phyloP scores from a whole-genome alignment of 768 basidiomycete species.

The Mycena leptocephala region DNA sequence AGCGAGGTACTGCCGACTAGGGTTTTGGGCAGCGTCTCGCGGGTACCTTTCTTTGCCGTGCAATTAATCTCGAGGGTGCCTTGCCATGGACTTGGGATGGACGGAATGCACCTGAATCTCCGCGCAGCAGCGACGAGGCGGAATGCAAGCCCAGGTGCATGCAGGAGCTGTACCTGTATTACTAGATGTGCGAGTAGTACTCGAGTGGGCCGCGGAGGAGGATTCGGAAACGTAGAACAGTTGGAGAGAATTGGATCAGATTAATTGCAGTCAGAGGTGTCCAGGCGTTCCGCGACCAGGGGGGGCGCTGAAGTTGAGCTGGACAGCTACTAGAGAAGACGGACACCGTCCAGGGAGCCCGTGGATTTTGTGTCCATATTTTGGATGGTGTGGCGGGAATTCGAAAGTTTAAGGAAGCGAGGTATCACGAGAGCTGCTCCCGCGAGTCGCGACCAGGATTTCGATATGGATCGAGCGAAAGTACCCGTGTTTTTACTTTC shows the following conservation, averaged over 20 bases:
- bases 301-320: neutral
- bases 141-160: neutral
- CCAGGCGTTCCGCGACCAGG: neutral
- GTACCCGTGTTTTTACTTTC: too few species aligned
- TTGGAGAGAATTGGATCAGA: neutral
- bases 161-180: neutral
- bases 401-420: too few species aligned
- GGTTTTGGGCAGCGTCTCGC: neutral
- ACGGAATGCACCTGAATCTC: neutral
- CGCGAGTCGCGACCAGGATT: too few species aligned
- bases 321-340: too few species aligned
- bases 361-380: too few species aligned
- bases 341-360: too few species aligned
- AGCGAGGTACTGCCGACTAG: neutral
- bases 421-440: too few species aligned
- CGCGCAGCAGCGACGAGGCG: neutral
- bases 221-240: neutral
- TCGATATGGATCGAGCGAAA: too few species aligned
- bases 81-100: neutral
- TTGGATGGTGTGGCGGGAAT: too few species aligned
- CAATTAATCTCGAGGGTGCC: slow-evolving; percentile 1
- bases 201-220: neutral
- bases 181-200: neutral
- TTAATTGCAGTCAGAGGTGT: neutral
- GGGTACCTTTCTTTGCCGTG: neutral